Evolutionary conservation across 441 rosid species (phyloP).

Genomic region (Isatis lusitanica): DNA sequence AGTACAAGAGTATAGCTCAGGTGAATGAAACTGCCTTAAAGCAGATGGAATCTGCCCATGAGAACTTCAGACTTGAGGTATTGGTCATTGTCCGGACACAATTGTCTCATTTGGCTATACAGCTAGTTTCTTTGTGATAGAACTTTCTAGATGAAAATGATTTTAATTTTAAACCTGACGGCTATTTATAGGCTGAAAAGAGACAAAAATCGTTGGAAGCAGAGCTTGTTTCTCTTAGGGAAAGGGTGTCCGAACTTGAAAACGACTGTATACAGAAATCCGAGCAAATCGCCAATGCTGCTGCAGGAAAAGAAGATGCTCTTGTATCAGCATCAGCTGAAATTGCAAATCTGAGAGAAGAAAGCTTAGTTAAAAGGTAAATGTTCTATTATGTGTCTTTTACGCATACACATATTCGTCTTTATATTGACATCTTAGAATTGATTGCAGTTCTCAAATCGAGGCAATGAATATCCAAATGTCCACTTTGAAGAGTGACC

Average conservation of each 20-base stretch:
- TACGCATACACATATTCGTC: constrained; percentile 3
- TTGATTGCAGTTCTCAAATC: constrained; percentile 69
- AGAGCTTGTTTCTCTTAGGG: constrained; percentile 67
- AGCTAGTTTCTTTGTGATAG: constrained; percentile 14
- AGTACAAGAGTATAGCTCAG: constrained; percentile 95
- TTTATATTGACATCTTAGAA: constrained; percentile 19
- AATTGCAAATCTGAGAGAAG: constrained; percentile 72
- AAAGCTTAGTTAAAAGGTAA: constrained; percentile 63
- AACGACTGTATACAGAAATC: constrained; percentile 68
- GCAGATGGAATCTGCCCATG: constrained; percentile 94
- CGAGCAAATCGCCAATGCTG: constrained; percentile 66
- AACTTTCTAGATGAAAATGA: too few relatives aligned
- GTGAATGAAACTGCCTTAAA: constrained; percentile 89
- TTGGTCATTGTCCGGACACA: constrained; percentile 16
- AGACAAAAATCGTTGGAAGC: constrained; percentile 70
- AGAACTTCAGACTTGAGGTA: constrained; percentile 84
- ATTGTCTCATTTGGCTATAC: constrained; percentile 12
- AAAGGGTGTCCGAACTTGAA: constrained; percentile 75
- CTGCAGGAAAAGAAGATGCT: constrained; percentile 72
- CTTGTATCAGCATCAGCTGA: constrained; percentile 68
- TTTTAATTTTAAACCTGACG: constrained; percentile 18
- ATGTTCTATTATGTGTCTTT: background rate
- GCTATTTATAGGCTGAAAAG: constrained; percentile 60
- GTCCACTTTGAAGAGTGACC: constrained; percentile 63
- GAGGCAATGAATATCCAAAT: constrained; percentile 63